Conservation (phyloP, 768 basidiomycete species). For the Termitomyces sp. region DNA sequence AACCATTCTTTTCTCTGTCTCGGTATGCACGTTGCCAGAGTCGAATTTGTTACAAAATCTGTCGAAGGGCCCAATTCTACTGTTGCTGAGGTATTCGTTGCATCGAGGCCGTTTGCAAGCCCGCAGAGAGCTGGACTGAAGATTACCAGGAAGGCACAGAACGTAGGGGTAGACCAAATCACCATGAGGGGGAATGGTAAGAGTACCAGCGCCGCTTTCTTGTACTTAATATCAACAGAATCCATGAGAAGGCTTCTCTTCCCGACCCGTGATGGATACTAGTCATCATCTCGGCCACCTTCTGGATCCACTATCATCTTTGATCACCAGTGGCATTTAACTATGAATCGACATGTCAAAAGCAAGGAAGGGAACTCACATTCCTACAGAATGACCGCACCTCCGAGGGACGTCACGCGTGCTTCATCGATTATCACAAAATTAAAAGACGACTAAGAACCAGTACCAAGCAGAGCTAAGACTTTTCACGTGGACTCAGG, state of each 20-base stretch:
- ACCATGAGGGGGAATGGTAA: neutral
- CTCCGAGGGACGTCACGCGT: too few relatives aligned
- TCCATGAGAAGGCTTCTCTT: neutral
- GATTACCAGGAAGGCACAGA: neutral
- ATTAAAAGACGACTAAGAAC: too few relatives aligned
- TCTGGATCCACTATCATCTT: neutral
- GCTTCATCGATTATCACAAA: too few relatives aligned
- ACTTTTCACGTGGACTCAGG: too few relatives aligned
- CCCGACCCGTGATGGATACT: neutral
- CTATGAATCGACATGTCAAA: neutral
- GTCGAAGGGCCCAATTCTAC: neutral
- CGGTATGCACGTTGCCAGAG: neutral
- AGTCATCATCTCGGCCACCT: neutral
- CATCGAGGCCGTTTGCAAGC: neutral
- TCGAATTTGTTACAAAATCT: neutral
- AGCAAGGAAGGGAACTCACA: too few relatives aligned
- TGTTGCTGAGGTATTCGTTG: neutral
- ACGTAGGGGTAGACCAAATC: neutral
- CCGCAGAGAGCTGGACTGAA: neutral
- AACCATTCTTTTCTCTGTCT: conserved; percentile 3
- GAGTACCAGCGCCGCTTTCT: neutral
- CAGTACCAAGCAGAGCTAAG: too few relatives aligned
- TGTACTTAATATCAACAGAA: neutral
- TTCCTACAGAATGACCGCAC: too few relatives aligned
- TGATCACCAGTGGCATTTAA: neutral